Percentiles rank a stretch among this genome's conserved stretches.
phyloP scores from a whole-genome alignment of 129 eudicot genomes.

The Kitagawia praeruptora region DNA sequence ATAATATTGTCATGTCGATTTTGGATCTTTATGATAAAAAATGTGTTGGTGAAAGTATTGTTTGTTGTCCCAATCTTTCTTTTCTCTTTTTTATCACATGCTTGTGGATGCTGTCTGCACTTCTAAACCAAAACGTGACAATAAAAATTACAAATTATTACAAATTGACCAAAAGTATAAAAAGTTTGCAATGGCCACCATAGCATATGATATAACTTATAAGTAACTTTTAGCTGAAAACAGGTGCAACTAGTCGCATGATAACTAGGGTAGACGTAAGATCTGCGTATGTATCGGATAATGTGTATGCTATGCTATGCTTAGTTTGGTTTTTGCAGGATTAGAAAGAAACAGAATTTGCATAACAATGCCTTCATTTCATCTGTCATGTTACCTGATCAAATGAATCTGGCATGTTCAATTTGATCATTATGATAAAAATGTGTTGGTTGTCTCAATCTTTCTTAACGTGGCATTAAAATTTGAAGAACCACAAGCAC shows the following conservation, averaged over 20 bases:
- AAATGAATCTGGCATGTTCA: no score
- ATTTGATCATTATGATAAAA: no score
- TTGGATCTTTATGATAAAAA: slow-evolving; percentile 1
- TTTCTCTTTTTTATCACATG: not conserved
- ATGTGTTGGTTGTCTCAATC: no score
- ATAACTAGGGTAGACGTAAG: not conserved
- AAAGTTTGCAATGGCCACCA: no score
- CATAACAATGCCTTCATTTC: not conserved
- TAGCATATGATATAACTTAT: no score
- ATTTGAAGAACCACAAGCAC: not conserved
- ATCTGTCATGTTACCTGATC: no score
- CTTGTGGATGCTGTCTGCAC: not conserved
- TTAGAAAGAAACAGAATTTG: no score
- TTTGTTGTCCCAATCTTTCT: not conserved
- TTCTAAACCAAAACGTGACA: not conserved
- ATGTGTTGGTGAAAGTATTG: not conserved
- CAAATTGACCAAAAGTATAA: no score
- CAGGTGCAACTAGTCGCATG: not conserved
- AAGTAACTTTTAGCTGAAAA: not conserved
- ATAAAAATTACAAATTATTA: not conserved
- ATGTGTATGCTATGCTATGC: not conserved
- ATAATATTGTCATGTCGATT: not conserved
- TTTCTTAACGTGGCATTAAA: no score
- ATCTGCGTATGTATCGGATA: not conserved
- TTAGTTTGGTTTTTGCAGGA: not conserved